These are phyloP conservation scores for Gloeophyllum trabeum DNA, from an alignment of 768 basidiomycete species.

Conservation along the genomic window DNA sequence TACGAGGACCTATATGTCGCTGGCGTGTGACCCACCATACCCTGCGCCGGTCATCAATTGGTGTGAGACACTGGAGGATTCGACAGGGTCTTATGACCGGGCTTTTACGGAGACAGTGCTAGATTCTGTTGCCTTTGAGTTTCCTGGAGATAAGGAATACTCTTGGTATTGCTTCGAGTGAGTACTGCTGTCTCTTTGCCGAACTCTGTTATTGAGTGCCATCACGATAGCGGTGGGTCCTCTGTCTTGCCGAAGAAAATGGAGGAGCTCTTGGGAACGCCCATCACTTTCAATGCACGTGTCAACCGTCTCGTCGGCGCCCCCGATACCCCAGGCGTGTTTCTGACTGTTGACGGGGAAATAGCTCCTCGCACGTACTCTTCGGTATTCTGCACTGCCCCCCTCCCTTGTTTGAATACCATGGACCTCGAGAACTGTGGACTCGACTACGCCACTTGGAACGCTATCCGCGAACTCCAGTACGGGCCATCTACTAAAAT, in stretches of 20 bases:
- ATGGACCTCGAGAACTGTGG: conserved; percentile 14
- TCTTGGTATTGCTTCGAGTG: conserved; percentile 17
- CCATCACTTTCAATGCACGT: not conserved
- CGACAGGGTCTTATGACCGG: not conserved
- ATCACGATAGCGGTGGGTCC: no score
- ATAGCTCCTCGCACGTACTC: not conserved
- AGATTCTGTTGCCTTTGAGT: not conserved
- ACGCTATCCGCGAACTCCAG: conserved; percentile 19
- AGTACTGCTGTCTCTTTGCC: conserved; percentile 8
- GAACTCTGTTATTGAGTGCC: no score
- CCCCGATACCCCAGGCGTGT: not conserved
- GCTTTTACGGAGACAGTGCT: not conserved
- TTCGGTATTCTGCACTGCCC: conserved; percentile 20
- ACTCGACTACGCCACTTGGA: conserved; percentile 19
- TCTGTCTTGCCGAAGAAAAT: not conserved
- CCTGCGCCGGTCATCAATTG: not conserved
- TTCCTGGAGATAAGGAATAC: no score
- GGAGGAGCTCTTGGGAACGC: not conserved
- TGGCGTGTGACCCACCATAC: no score
- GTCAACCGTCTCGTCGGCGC: not conserved
- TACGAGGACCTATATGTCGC: not conserved
- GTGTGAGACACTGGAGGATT: not conserved
- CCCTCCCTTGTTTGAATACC: conserved; percentile 18
- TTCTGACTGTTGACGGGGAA: no score
- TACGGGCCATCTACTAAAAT: conserved; percentile 24